Percentiles rank a stretch among this genome's conserved stretches.
Evolutionary conservation across 176 grass and related monocot species (phyloP).

Genomic region (Bolboschoenus planiculmis): DNA sequence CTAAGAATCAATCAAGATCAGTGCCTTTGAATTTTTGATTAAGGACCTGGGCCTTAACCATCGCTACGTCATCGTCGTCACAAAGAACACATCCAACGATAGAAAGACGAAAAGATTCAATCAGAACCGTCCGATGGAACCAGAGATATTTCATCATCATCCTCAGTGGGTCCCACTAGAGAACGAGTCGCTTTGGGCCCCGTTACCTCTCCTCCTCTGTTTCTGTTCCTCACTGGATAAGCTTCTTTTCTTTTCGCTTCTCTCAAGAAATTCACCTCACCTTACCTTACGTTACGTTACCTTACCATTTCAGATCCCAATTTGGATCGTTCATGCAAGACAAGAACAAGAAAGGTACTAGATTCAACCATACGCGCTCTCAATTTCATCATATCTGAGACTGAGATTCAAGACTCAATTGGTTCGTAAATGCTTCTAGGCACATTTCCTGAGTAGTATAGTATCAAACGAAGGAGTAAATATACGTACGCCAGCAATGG

Average conservation of each 20-base stretch:
- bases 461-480: too few relatives aligned
- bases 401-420: not conserved
- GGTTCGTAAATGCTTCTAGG: not conserved
- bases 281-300: too few relatives aligned
- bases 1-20: too few relatives aligned
- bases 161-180: not conserved
- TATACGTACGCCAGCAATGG: conserved; percentile 26
- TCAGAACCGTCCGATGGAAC: conserved; percentile 3
- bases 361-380: not conserved
- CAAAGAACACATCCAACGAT: too few relatives aligned
- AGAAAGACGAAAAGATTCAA: not conserved
- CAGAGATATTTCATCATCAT: not conserved
- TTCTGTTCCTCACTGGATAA: conserved; percentile 22
- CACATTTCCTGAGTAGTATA: not conserved
- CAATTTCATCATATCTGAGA: not conserved
- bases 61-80: too few relatives aligned
- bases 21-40: too few relatives aligned
- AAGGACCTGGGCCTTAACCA: too few relatives aligned
- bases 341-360: not conserved
- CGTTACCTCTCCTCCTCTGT: conserved; percentile 19
- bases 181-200: not conserved
- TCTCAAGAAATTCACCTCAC: not conserved
- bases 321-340: not conserved
- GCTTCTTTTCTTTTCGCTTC: not conserved
- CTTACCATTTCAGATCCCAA: not conserved